Evolutionary conservation across 2,329 filamentous ascomycete species (phyloP).

Genomic region (Lachnellula cervina): DNA sequence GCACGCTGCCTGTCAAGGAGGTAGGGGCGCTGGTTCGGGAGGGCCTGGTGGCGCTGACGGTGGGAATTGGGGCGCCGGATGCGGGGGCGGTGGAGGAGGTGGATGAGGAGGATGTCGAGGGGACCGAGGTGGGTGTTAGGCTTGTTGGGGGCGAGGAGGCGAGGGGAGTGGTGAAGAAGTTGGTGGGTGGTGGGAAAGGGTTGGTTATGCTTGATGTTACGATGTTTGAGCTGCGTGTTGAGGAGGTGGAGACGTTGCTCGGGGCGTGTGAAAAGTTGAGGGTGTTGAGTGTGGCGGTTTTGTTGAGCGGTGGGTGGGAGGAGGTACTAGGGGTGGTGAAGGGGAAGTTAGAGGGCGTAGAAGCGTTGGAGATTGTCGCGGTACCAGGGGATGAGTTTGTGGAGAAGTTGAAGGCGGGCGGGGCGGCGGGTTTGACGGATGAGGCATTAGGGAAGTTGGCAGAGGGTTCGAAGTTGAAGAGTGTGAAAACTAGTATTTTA

Average conservation of each 20-base stretch:
- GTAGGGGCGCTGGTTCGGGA: slow-evolving; percentile 13
- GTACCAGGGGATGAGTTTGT: slow-evolving; percentile 18
- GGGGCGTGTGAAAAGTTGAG: slow-evolving; percentile 34
- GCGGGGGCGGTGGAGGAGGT: slow-evolving; percentile 2
- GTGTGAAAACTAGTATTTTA: slow-evolving; percentile 23
- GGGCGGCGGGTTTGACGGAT: slow-evolving; percentile 6
- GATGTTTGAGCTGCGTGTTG: slow-evolving; percentile 36
- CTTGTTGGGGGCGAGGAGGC: slow-evolving; percentile 8
- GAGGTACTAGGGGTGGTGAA: slow-evolving; percentile 14
- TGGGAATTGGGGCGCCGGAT: slow-evolving; percentile 16
- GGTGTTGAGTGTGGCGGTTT: slow-evolving; percentile 35
- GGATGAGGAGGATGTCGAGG: slow-evolving; percentile 25
- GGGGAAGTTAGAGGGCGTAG: slow-evolving; percentile 11
- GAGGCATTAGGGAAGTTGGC: slow-evolving; percentile 7
- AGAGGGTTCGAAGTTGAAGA: slow-evolving; percentile 14
- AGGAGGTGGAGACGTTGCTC: slow-evolving; percentile 33
- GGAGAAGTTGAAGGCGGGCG: slow-evolving; percentile 18
- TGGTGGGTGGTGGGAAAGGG: slow-evolving; percentile 20
- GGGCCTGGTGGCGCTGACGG: slow-evolving; percentile 14
- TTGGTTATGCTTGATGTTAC: slow-evolving; percentile 33
- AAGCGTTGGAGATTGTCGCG: slow-evolving; percentile 24
- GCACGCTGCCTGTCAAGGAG: slow-evolving; percentile 12
- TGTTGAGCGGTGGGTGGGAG: slow-evolving; percentile 29
- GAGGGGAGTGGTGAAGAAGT: slow-evolving; percentile 11
- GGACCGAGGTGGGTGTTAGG: slow-evolving; percentile 18